Base-by-base conservation (phyloP, 257 asterid genomes). In the Eustoma russellianum region DNA sequence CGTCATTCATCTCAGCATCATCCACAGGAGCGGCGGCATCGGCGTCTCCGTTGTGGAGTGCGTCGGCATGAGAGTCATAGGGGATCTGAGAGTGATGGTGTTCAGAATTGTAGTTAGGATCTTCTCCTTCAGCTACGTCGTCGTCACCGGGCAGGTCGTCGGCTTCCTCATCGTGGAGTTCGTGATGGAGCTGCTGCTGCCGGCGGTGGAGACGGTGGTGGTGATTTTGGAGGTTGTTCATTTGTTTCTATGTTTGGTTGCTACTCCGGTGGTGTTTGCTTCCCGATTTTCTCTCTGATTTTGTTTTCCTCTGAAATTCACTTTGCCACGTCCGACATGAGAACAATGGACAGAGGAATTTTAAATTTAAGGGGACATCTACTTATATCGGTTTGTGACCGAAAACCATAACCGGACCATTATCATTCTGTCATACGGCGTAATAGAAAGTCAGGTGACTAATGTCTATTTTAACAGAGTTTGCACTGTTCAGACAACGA, bases 1-100 rank as follows among this genome's bases (percentile, higher is more conserved):
- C 81, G 63, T 65, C 81, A 49, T 76, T 72, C 65, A 81, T 53
- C 47, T 63, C 69, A 28, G 43, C 66, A 17, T 59, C 68, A 14
- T 59, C 72, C 33, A 46, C 59, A 40, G 62, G 12, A 52, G 53
- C 48, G 5, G 54, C 55, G 41, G 56, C 49, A 48, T 24, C 10
- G 33, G 15, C 64, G 13, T 52, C 59, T 52, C 61, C 68, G 70
- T 67, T 57, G 33, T 68, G 76, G 47, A 83, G 82, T 53, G 83
- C 79, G 84, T 74, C 93, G 62, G 94, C 73, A 55, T 87, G 59
- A 40, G 74, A 56, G 18, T 74, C 93, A 61, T 80, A 84, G 43
- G 72, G 72, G 90, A 80, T 82, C 83, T 77, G 95, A 18, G 85
- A 68, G 57, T 55, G 60, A 28, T 41, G 30, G n/a, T 49, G 33